Evolutionary conservation across 106 monocot species (phyloP).

Genomic region (Triglochin maritima): DNA sequence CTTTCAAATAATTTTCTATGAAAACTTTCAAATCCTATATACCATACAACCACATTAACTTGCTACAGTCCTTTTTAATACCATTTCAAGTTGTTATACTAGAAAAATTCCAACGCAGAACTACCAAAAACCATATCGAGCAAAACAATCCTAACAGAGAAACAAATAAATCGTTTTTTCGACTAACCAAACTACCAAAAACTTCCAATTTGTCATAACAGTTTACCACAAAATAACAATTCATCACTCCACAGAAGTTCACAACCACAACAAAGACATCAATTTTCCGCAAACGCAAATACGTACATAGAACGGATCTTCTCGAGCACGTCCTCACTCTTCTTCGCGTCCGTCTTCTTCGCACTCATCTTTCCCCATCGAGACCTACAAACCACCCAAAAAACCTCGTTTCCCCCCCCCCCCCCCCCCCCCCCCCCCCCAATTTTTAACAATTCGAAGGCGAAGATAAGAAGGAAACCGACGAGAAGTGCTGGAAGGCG

Average conservation of each 20-base stretch:
- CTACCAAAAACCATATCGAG: no score
- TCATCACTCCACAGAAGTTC: neutral
- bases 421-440: no score
- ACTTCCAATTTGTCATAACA: neutral
- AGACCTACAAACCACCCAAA: slow-evolving; percentile 33
- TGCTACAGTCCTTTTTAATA: no score
- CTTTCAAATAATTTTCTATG: no score
- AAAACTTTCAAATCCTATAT: no score
- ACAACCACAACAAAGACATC: no score
- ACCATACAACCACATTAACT: no score
- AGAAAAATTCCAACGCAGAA: no score
- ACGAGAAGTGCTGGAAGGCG: slow-evolving; percentile 97
- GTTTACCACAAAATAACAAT: neutral
- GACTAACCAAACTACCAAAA: neutral
- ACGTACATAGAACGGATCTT: slow-evolving; percentile 51
- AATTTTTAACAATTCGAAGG: neutral
- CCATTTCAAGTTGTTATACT: no score
- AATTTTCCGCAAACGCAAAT: neutral
- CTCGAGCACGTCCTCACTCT: slow-evolving; percentile 16
- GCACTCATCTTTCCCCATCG: slow-evolving; percentile 67
- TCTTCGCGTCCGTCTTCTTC: slow-evolving; percentile 17
- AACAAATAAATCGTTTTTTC: neutral
- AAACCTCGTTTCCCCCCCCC: neutral
- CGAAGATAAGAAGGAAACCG: neutral
- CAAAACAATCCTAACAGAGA: no score